phyloP scores from a whole-genome alignment of 176 grass and related monocot genomes.

The Hordeum marinum region DNA sequence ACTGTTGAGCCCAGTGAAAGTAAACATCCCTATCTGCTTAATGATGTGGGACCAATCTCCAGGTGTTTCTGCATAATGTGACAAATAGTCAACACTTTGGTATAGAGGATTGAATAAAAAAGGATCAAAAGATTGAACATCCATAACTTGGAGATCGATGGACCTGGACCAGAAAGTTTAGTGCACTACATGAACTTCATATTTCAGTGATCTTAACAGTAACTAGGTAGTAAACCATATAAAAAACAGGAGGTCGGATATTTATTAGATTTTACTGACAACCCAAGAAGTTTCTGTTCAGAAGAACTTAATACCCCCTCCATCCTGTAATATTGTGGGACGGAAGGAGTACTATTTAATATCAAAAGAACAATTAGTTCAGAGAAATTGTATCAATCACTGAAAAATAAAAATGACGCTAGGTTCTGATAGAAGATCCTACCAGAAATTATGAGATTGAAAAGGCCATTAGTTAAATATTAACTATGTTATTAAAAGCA shows the following conservation, averaged over 20 bases:
- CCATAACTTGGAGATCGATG: not conserved
- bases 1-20: slow-evolving; percentile 90
- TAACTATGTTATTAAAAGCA: slow-evolving; percentile 15
- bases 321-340: not conserved
- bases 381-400: not conserved
- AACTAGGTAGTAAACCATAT: not conserved
- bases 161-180: not conserved
- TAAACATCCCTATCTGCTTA: slow-evolving; percentile 99
- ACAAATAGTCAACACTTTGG: not conserved
- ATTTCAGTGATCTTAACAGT: not conserved
- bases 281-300: not conserved
- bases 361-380: not conserved
- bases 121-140: not conserved
- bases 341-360: not conserved
- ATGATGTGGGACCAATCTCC: slow-evolving; percentile 99
- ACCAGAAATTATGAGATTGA: not conserved
- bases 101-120: not conserved
- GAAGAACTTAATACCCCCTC: not conserved
- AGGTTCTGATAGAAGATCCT: not conserved
- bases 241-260: not conserved
- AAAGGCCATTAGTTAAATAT: not conserved
- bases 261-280: not conserved
- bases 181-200: not conserved
- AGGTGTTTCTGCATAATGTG: slow-evolving; percentile 64
- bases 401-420: not conserved